Evolutionary conservation across 2,329 filamentous ascomycete species (phyloP).

Genomic region (Paecilomyces variotii): DNA sequence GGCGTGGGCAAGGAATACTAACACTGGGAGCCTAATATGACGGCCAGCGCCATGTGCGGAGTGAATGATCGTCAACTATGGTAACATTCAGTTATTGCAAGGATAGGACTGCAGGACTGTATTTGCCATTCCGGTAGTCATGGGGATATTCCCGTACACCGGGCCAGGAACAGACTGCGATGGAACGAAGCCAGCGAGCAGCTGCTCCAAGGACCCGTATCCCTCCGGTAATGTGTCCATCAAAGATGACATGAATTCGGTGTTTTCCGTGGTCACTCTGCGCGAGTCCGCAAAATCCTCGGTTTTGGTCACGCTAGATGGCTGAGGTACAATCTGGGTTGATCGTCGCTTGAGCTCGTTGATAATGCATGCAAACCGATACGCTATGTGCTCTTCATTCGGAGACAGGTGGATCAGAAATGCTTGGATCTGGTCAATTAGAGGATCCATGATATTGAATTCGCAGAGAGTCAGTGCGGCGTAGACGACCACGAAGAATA

Average conservation of each 20-base stretch:
- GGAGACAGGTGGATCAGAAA: slow-evolving; percentile 25
- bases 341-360: slow-evolving; percentile 21
- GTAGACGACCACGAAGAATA: slow-evolving; percentile 27
- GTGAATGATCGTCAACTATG: background rate
- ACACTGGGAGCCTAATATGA: background rate
- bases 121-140: background rate
- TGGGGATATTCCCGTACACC: background rate
- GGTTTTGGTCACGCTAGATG: background rate
- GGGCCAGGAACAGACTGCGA: background rate
- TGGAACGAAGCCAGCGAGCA: slow-evolving; percentile 1
- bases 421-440: slow-evolving; percentile 25
- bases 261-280: background rate
- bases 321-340: background rate
- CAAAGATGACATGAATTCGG: slow-evolving; percentile 1
- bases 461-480: slow-evolving; percentile 28
- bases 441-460: slow-evolving; percentile 22
- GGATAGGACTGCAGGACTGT: background rate
- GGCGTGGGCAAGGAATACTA: background rate
- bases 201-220: slow-evolving; percentile 2
- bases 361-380: slow-evolving; percentile 24
- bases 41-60: background rate
- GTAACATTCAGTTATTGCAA: background rate
- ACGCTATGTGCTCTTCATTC: slow-evolving; percentile 25
- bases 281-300: background rate
- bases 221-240: slow-evolving; percentile 1